Base-by-base conservation (phyloP, 371 early-diverging fungal genomes). In the Zopfochytrium polystomum region DNA sequence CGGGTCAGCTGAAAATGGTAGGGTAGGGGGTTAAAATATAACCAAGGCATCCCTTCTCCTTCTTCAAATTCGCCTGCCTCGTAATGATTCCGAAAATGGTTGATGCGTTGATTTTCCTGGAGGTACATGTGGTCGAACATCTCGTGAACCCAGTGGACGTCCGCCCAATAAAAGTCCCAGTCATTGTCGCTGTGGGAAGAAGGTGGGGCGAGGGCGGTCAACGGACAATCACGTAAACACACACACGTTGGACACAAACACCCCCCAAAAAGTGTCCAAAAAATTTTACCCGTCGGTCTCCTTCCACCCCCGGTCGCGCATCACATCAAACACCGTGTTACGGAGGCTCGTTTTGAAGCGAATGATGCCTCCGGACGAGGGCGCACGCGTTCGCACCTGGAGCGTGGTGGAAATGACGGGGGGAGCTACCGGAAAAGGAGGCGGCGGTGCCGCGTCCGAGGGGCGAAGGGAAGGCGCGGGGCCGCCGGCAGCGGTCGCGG, bases 81-180 rank as follows among this genome's bases (percentile, higher is more conserved):
- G 55, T 83, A 83, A 62, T 83, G 81, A 58, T 83, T 83, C 45
- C 81, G 60, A 52, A 79, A 83, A 48, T 83, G 83, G 59, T 83
- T 83, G 54, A 83, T 81, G 27, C 71, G 57, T 60, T 83, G 83
- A 30, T 73, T 55, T 31, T 83, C 81, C 9, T 68, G 69, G 26
- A 83, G 65, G 51, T 78, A 78, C 32, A 77, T 67, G 49, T 77
- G 73, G 58, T 83, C 82, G 55, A 80, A 79, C 43, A 66, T 75
- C 60, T 83, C 80, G 57, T 81, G 80, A 5, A 83, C 73, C 83
- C 83, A 83, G 55, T 80, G 80, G 30, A 81, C 77, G 62, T 83
- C 83, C 1, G 78, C 75, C 82, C 82, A 82, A 54, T 69, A 79
- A 45, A 82, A 74, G 66, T 79, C 80, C 80, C 81, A 83, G 48